Evolutionary conservation across 306 rosid species (phyloP).

Genomic region (Quercus robur): DNA sequence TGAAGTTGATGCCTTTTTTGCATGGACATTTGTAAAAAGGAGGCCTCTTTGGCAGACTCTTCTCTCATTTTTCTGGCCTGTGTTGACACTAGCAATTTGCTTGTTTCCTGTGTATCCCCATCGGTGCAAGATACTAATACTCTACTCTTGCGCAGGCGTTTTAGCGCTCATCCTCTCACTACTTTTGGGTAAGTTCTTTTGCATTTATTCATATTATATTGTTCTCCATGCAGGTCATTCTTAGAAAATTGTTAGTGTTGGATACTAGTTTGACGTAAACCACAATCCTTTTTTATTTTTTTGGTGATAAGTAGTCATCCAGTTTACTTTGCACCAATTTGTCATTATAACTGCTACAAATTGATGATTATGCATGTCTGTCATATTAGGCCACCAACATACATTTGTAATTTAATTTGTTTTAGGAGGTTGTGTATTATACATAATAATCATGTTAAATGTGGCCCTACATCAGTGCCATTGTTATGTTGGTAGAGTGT

Average conservation of each 20-base stretch:
- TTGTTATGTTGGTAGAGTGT: background rate
- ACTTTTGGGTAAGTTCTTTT: conserved; percentile 66
- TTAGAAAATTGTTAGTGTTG: background rate
- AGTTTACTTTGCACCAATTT: background rate
- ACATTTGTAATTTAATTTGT: background rate
- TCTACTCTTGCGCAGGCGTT: conserved; percentile 92
- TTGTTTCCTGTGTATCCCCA: conserved; percentile 98
- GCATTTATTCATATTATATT: conserved; percentile 11
- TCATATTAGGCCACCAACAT: background rate
- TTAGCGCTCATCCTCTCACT: conserved; percentile 79
- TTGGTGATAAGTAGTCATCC: background rate
- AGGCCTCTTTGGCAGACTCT: conserved; percentile 99
- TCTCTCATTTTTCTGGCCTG: conserved; percentile 97
- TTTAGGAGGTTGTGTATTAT: background rate
- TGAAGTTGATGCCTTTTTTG: conserved; percentile 93
- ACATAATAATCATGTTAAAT: too few relatives aligned
- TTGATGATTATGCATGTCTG: background rate
- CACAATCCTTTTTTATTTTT: background rate
- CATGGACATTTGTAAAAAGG: conserved; percentile 92
- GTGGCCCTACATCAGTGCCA: background rate
- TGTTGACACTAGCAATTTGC: conserved; percentile 93
- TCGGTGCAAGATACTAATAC: conserved; percentile 86
- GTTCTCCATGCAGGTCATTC: conserved; percentile 2
- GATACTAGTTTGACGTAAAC: background rate
- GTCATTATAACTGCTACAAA: background rate